Evolutionary conservation across 495 filamentous ascomycete genomes (phyloP), one percentile per base, ranked within the genome.

Genomic region (Talaromyces wortmannii): DNA sequence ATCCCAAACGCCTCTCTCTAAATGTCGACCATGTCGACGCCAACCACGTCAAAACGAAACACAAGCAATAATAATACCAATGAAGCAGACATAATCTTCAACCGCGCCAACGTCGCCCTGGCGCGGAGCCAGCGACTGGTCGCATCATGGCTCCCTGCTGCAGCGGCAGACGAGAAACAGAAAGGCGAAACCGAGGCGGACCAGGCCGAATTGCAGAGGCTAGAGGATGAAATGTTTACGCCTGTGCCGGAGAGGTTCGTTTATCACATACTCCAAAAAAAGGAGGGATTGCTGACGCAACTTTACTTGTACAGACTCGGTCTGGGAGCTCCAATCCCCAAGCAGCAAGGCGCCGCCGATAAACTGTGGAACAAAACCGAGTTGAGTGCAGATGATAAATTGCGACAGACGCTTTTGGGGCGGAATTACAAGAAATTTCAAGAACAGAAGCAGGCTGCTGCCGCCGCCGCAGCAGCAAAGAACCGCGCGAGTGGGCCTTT

Each of bases 121-220:
- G 71, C 77, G 31, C 74, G 74, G 48, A 76, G 73, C 50, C 76
- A 79, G 59, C 72, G 77, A 11, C 69, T 80, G 51, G 72, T 80
- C 52, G 66, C 75, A 54, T 79, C 77, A 53, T 80, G 77, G 77
- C 69, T 79, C 17, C 81, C 81, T 8, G n/a, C 59, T 66, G n/a
- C n/a, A 13, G 64, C 68, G 54, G 71, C 76, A 7, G 55, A 67
- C 6, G 72, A 73, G 23, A 80, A 55, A 58, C 68, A 44, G 30
- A 33, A 23, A n/a, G n/a, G 3, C 5, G 36, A 45, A 12, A 63
- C 67, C 31, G 72, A 73, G 52, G 66, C 55, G 31, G 75, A 77
- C 15, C 70, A 73, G 36, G 71, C 71, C 29, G 73, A 76, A 52
- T 51, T 73, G 4, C 73, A 78, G 51, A 63, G 61, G 32, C 74